A percentile compares a stretch with the other conserved stretches of the same genome.
These are phyloP conservation scores for Starmerella davenportii DNA, from an alignment of 805 yeast genomes.

Conservation along the genomic window DNA sequence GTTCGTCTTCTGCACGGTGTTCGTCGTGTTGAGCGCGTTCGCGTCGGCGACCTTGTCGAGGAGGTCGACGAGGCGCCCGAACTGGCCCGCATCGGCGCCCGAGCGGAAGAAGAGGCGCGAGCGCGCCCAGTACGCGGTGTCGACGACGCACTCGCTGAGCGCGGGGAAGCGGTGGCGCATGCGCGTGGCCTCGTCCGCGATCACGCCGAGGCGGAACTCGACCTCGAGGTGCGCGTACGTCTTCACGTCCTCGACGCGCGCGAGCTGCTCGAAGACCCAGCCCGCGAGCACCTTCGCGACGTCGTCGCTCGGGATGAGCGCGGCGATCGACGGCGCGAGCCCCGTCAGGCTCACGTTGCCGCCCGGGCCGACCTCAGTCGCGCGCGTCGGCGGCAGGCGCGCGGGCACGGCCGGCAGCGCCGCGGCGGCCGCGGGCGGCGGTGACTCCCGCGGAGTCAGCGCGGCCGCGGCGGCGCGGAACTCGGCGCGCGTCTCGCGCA, in stretches of 20 bases:
- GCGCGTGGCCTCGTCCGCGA: slow-evolving; percentile 18
- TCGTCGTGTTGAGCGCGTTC: slow-evolving; percentile 5
- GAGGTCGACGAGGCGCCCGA: slow-evolving; percentile 15
- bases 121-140: slow-evolving; percentile 16
- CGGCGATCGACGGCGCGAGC: slow-evolving; percentile 41
- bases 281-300: slow-evolving; percentile 64
- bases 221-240: slow-evolving; percentile 28
- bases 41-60: slow-evolving; percentile 9
- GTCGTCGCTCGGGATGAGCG: slow-evolving; percentile 63
- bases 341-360: slow-evolving; percentile 21
- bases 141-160: slow-evolving; percentile 21
- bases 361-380: slow-evolving; percentile 13
- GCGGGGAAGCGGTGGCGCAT: slow-evolving; percentile 20
- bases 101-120: slow-evolving; percentile 19
- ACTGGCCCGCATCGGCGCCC: slow-evolving; percentile 16
- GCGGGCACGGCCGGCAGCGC: background rate
- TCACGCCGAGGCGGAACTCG: slow-evolving; percentile 23
- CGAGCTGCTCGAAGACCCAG: slow-evolving; percentile 74
- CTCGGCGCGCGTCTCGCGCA: slow-evolving; percentile 12
- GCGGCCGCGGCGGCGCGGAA: background rate
- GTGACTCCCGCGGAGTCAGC: background rate
- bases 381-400: slow-evolving; percentile 1
- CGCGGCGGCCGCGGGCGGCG: background rate
- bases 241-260: slow-evolving; percentile 18
- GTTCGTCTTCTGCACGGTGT: slow-evolving; percentile 6